phyloP scores from a whole-genome alignment of 225 moss, liverwort and hornwort genomes.

The Sphagnum tenellum region DNA sequence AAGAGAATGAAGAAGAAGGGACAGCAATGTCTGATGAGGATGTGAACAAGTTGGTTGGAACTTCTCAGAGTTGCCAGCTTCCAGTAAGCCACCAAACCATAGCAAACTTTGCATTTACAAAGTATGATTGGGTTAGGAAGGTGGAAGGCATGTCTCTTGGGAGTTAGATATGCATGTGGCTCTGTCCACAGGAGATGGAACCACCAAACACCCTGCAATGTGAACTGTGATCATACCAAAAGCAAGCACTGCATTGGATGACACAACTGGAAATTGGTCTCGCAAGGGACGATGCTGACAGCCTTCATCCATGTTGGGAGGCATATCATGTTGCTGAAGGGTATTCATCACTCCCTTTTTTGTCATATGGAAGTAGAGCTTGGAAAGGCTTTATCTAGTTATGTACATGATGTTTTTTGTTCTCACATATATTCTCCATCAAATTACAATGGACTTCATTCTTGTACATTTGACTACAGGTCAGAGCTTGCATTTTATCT shows the following conservation, averaged over 20 bases:
- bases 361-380: not conserved
- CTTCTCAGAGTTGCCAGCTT: constrained; percentile 69
- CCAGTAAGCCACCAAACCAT: constrained; percentile 16
- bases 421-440: not conserved
- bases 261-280: constrained; percentile 62
- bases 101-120: not conserved
- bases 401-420: constrained; percentile 1
- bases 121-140: not conserved
- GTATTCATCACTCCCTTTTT: constrained; percentile 21
- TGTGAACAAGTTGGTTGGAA: constrained; percentile 74
- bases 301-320: constrained; percentile 96
- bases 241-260: constrained; percentile 91
- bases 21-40: constrained; percentile 66
- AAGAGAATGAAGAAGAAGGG: constrained; percentile 50
- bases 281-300: constrained; percentile 51
- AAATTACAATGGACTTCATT: too few relatives aligned
- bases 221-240: constrained; percentile 80
- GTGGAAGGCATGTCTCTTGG: not conserved
- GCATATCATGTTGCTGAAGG: constrained; percentile 60
- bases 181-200: constrained; percentile 64
- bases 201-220: constrained; percentile 47
- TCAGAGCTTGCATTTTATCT: constrained; percentile 64
- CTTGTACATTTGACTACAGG: constrained; percentile 15
- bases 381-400: not conserved
- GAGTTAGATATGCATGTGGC: not conserved